Evolutionary conservation across 2,329 filamentous ascomycete species (phyloP).

Genomic region (Penicillium fuscoglaucum): DNA sequence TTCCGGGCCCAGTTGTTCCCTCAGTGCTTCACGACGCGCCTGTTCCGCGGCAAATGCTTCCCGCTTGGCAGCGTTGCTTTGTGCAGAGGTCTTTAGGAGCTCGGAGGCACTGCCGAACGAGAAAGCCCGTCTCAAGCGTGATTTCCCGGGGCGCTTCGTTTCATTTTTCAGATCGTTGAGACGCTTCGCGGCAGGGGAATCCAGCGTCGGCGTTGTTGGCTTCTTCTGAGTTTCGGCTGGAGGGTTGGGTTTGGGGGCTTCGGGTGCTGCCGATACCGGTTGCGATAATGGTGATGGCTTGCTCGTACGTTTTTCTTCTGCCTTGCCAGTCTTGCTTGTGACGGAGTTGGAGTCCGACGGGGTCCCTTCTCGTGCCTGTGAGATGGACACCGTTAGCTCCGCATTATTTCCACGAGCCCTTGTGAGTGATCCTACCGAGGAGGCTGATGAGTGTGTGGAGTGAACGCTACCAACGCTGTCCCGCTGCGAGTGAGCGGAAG

Average conservation of each 20-base stretch:
- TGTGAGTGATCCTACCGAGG: constrained; percentile 59
- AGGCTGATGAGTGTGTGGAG: constrained; percentile 55
- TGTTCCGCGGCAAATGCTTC: constrained; percentile 52
- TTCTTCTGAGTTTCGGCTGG: constrained; percentile 25
- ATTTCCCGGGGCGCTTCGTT: constrained; percentile 76
- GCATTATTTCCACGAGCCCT: too few relatives aligned
- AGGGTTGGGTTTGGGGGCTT: constrained; percentile 23
- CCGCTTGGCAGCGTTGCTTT: constrained; percentile 54
- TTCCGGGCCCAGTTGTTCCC: constrained; percentile 78
- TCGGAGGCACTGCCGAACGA: constrained; percentile 96
- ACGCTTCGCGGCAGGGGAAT: constrained; percentile 77
- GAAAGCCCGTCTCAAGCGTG: constrained; percentile 82
- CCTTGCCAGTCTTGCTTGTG: constrained; percentile 50
- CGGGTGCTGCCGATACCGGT: constrained; percentile 55
- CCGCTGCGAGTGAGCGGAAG: constrained; percentile 47
- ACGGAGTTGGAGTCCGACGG: constrained; percentile 23
- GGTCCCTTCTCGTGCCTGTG: constrained; percentile 27
- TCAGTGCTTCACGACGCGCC: constrained; percentile 63
- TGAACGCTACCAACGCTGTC: constrained; percentile 66
- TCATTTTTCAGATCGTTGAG: constrained; percentile 85
- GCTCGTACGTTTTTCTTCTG: constrained; percentile 66
- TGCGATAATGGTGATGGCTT: constrained; percentile 75
- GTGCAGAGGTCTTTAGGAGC: constrained; percentile 71
- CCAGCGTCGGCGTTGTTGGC: constrained; percentile 35
- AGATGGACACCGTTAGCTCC: neutral